Base-by-base conservation (phyloP, 2,329 filamentous ascomycete species). In the Fusarium multiceps region DNA sequence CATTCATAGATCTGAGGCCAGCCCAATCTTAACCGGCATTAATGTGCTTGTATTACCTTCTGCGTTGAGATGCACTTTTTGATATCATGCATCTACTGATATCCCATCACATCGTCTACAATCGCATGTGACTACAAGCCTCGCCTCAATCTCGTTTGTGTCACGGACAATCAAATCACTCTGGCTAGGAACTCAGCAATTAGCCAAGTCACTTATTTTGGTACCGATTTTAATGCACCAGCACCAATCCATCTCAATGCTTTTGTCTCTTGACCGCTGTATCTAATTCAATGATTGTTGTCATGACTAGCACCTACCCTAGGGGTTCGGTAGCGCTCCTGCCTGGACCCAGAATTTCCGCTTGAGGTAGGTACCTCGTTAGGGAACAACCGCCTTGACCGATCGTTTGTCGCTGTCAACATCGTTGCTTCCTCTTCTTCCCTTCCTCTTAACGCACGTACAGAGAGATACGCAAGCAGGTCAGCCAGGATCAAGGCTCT, bases 401-500 rank as follows among this genome's bases (percentile, higher is more conserved):
- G 34, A 53, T 25, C 34, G 34, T 59, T 62, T 69, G 11, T 28
- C 30, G 40, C 48, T 66, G 51, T 51, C 55, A 43, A 55, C 43
- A 46, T 54, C 32, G 47, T 40, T 40, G 32, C 45, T 51, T 56
- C 25, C 47, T 48, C 47, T 49, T 57, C 32, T 43, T 51, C 55
- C 32, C 23, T 49, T 53, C 23, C 55, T 32, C 20, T 45, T 46
- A 20, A 27, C 48, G 7, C 30, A 50, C 11, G 14, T 51, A 50
- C 58, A 37, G 18, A 37, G 34, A 37, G 34, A n/a, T 37, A 62
- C 50, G 41, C 46, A 62, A 54, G 41, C 49, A 62, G 50, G 25
- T 45, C 49, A 63, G 53, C 72, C 55, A 65, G 73, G 73, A 66
- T 70, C 69, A 71, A 73, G 71, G 69, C 37, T 51, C 49, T 47